Evolutionary conservation across 345 rosid species (phyloP), one percentile per base, ranked within the genome.

Genomic region (Firmiana major): DNA sequence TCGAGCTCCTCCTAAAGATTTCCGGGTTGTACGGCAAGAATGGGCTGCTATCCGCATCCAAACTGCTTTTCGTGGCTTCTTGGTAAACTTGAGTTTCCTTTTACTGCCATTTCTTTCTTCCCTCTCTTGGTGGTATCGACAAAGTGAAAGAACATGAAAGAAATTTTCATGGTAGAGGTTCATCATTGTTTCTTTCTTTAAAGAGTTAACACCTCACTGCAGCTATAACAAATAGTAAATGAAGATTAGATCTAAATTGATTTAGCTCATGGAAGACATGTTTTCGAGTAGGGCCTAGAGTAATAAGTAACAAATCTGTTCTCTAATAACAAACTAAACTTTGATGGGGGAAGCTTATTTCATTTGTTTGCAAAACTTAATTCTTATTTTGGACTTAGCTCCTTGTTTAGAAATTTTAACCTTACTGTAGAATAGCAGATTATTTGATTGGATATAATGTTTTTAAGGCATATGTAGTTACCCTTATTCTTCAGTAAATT

Each of bases 1-100:
- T 65, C 87, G 97, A 77, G 98, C 98, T 71, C 96, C 90, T 80
- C 96, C 93, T 40, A 95, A 89, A 77, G 94, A 90, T 84, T 95
- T 95, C 86, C 88, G 85, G 80, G 91, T 84, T 54, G 85, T 95
- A n/a, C 83, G 89, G 87, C 80, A 90, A 64, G 97, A 93, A 83
- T 95, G 98, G 98, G 99, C 97, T 43, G 87, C 97, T 16, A 95
- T 95, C 26, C 83, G 98, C 45, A 88, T 95, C 73, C 99, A 95
- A 76, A 91, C 99, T 2, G 91, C 99, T 80, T 95, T 95, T 75
- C 93, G 98, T 3, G 97, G 92, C 42, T 93, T 95, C 88, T 80
- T 95, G 94, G 98, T 95, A 81, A 85, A 58, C 24, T 26, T 24
- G 66, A 7, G 6, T 38, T 36, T 45, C 42, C 9, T 38, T 45